Conservation (phyloP, 2,329 filamentous ascomycete species). For the Lanzia echinophila region DNA sequence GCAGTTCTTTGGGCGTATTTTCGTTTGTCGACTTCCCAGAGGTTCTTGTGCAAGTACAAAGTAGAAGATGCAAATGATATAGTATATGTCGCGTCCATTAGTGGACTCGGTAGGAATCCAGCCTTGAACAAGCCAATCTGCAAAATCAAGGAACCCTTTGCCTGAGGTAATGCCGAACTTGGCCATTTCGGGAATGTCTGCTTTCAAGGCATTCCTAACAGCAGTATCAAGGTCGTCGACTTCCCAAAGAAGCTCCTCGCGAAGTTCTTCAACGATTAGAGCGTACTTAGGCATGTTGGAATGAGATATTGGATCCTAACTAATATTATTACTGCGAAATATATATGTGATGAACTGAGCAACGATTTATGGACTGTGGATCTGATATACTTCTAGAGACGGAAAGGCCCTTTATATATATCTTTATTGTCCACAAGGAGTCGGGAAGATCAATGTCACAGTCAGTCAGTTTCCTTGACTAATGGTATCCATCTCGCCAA, state of each 20-base stretch:
- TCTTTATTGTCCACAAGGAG: too few species aligned
- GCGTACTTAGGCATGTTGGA: neutral
- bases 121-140: conserved; percentile 7
- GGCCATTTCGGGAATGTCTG: neutral
- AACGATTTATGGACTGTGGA: too few species aligned
- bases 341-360: too few species aligned
- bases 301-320: too few species aligned
- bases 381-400: too few species aligned
- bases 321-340: too few species aligned
- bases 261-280: neutral
- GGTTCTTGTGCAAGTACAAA: conserved; percentile 34
- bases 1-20: conserved; percentile 28
- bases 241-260: conserved; percentile 4
- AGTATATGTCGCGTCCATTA: conserved; percentile 33
- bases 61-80: conserved; percentile 35
- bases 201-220: conserved; percentile 1
- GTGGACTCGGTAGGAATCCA: conserved; percentile 34
- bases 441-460: too few species aligned
- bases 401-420: too few species aligned
- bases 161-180: neutral
- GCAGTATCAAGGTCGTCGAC: conserved; percentile 6
- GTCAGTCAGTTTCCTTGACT: too few species aligned
- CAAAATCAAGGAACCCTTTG: conserved; percentile 4
- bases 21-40: conserved; percentile 25
- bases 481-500: too few species aligned